Conservation (phyloP, 129 eudicot genomes). For the Gnaphalium uliginosum region DNA sequence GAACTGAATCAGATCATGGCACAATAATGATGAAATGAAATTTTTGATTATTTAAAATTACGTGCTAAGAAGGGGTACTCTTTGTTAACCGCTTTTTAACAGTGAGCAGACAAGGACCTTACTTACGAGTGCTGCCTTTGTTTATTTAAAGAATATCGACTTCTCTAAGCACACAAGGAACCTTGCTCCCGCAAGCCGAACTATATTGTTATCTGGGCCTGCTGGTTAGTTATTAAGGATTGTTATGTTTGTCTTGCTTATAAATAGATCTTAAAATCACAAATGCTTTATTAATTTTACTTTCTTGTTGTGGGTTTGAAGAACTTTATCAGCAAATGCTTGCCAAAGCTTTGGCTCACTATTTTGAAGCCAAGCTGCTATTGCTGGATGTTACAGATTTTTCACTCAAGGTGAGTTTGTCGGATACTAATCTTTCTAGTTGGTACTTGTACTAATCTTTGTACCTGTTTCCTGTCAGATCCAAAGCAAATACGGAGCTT, state of each 20-base stretch:
- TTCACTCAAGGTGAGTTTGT: slow-evolving; percentile 62
- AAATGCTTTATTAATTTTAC: slow-evolving; percentile 1
- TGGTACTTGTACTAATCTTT: slow-evolving; percentile 20
- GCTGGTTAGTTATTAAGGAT: slow-evolving; percentile 62
- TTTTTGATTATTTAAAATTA: no score
- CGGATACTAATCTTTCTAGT: background rate
- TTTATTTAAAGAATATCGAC: slow-evolving; percentile 70
- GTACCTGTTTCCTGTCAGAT: slow-evolving; percentile 45
- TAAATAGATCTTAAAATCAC: background rate
- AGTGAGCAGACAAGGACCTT: slow-evolving; percentile 88
- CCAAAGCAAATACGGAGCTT: slow-evolving; percentile 77
- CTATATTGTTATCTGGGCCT: slow-evolving; percentile 93
- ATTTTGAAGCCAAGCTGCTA: slow-evolving; percentile 76
- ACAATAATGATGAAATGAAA: background rate
- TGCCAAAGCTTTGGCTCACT: slow-evolving; percentile 91
- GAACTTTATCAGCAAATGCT: slow-evolving; percentile 96
- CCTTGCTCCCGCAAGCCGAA: slow-evolving; percentile 92
- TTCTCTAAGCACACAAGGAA: slow-evolving; percentile 79
- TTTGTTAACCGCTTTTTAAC: slow-evolving; percentile 27
- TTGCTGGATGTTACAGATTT: slow-evolving; percentile 76
- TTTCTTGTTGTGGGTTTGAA: slow-evolving; percentile 30
- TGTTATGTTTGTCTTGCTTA: slow-evolving; percentile 13
- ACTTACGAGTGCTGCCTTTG: slow-evolving; percentile 86
- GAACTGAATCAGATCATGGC: background rate
- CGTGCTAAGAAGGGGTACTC: background rate